Evolutionary conservation across 83 land plant species (phyloP).

Genomic region (Picea abies): DNA sequence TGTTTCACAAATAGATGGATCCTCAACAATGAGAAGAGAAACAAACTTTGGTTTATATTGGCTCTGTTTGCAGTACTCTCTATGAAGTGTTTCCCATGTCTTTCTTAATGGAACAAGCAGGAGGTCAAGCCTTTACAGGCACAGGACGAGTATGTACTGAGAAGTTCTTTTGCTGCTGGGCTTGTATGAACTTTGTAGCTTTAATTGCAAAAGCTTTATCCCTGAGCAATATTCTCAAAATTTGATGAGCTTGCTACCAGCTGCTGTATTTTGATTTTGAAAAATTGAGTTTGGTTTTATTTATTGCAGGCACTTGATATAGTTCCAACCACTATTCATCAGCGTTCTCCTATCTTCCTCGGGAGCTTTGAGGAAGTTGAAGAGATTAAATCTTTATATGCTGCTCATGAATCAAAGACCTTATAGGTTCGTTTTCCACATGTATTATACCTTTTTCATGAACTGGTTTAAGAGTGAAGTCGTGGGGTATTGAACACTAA

Average conservation of each 20-base stretch:
- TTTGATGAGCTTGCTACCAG: too few species aligned
- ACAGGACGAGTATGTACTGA: constrained; percentile 66
- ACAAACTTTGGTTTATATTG: too few species aligned
- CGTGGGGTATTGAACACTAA: too few species aligned
- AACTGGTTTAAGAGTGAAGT: too few species aligned
- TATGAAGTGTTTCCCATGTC: constrained; percentile 99
- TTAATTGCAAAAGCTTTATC: not conserved
- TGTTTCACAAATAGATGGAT: too few species aligned
- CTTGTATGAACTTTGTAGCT: not conserved
- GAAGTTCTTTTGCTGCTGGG: too few species aligned
- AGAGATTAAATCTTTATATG: constrained; percentile 86
- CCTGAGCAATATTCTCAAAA: too few species aligned
- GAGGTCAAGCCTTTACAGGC: constrained; percentile 96
- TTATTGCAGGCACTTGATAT: constrained; percentile 82
- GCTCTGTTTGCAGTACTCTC: constrained; percentile 55
- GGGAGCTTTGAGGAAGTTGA: constrained; percentile 97
- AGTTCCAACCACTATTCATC: constrained; percentile 82
- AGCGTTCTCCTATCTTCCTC: constrained; percentile 90
- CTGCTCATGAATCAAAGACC: constrained; percentile 29
- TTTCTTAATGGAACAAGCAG: constrained; percentile 97
- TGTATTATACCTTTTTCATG: too few species aligned
- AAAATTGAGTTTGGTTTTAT: too few species aligned
- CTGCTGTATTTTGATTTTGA: too few species aligned
- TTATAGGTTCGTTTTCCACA: too few species aligned
- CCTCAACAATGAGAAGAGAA: too few species aligned